Conservation (phyloP, 495 filamentous ascomycete genomes). For the Talaromyces nanjingensis region DNA sequence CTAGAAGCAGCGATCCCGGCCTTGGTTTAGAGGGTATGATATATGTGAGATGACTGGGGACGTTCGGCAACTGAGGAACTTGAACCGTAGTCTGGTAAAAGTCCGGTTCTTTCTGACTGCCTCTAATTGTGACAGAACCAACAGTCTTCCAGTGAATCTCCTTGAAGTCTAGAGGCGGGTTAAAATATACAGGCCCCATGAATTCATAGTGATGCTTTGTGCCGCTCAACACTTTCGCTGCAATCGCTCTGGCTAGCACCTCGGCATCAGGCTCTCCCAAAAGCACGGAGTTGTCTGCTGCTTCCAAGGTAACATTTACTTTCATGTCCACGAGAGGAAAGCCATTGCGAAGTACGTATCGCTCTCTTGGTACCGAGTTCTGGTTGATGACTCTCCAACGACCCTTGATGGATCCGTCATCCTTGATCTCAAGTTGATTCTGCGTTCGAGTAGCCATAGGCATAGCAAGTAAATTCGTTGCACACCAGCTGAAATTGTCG, state of each 20-base stretch:
- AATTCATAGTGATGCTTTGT: neutral
- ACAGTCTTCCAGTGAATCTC: neutral
- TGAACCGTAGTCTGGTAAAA: too few relatives aligned
- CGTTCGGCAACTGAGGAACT: too few relatives aligned
- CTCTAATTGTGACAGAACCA: neutral
- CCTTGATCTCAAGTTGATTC: neutral
- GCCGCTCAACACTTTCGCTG: slow-evolving; percentile 4
- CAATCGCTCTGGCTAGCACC: slow-evolving; percentile 6
- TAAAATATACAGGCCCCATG: slow-evolving; percentile 8
- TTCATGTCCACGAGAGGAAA: neutral
- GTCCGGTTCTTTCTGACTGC: neutral
- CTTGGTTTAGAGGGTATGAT: too few relatives aligned
- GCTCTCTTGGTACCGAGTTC: neutral
- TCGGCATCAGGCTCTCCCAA: neutral
- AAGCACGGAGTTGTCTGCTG: neutral
- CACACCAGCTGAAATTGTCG: slow-evolving; percentile 12
- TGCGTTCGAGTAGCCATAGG: slow-evolving; percentile 7
- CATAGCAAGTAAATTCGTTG: slow-evolving; percentile 12
- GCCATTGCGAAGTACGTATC: neutral
- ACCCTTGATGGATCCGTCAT: slow-evolving; percentile 3
- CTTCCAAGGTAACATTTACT: neutral
- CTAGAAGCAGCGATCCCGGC: too few relatives aligned
- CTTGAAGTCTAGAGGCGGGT: neutral
- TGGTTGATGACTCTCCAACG: slow-evolving; percentile 9
- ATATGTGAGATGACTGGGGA: too few relatives aligned